Conservation (phyloP, 768 basidiomycete species). For the Pluteus cervinus region DNA sequence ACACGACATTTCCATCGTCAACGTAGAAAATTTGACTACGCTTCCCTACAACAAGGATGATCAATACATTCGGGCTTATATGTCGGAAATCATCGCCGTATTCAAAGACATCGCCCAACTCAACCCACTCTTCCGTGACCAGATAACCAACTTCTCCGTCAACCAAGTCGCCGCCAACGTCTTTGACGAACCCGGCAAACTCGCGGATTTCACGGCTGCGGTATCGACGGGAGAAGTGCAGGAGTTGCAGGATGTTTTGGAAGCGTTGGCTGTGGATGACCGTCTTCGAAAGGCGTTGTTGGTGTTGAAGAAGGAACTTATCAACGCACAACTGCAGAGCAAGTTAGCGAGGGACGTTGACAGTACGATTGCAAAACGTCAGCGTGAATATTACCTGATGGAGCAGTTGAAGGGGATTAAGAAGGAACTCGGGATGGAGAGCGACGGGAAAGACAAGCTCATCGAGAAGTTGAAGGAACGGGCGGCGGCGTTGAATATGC, state of each 20-base stretch:
- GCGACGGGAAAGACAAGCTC: slow-evolving; percentile 90
- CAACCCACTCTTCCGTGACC: slow-evolving; percentile 96
- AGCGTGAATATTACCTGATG: slow-evolving; percentile 94
- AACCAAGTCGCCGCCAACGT: slow-evolving; percentile 89
- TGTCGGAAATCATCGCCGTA: slow-evolving; percentile 92
- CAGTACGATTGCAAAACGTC: slow-evolving; percentile 89
- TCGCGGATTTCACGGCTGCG: slow-evolving; percentile 96
- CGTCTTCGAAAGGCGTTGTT: slow-evolving; percentile 84
- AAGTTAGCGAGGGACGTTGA: slow-evolving; percentile 93
- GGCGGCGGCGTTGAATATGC: slow-evolving; percentile 80
- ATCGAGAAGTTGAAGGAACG: slow-evolving; percentile 90
- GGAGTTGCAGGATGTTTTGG: slow-evolving; percentile 91
- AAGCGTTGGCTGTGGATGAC: slow-evolving; percentile 83
- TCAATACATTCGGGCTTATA: slow-evolving; percentile 93
- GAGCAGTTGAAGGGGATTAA: slow-evolving; percentile 96
- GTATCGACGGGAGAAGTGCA: slow-evolving; percentile 89
- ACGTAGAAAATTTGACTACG: slow-evolving; percentile 77
- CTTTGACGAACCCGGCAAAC: slow-evolving; percentile 95
- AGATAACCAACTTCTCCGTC: slow-evolving; percentile 94
- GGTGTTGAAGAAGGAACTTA: slow-evolving; percentile 96
- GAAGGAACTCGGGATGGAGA: slow-evolving; percentile 94
- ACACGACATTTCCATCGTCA: slow-evolving; percentile 81
- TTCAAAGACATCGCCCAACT: slow-evolving; percentile 99
- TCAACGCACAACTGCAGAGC: slow-evolving; percentile 91
- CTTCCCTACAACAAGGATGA: slow-evolving; percentile 88